Percentiles rank a stretch among this genome's conserved stretches.
These are phyloP conservation scores for Clavispora vitiphila DNA, from an alignment of 805 yeast genomes.

Conservation along the genomic window DNA sequence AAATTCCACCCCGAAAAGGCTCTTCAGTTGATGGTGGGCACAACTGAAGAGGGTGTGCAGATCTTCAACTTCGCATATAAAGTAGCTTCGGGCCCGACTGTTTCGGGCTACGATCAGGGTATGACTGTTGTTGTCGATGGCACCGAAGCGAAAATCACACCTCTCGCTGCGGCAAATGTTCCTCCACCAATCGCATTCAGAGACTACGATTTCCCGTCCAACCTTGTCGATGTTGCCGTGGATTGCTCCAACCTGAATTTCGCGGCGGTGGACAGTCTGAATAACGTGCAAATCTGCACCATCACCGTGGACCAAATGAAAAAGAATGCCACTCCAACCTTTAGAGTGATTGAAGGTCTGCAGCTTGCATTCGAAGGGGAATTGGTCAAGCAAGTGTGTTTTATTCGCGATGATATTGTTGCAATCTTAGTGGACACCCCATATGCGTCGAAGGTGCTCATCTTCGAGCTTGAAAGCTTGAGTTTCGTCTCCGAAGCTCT, in stretches of 20 bases:
- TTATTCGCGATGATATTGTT: conserved; percentile 45
- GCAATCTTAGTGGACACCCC: conserved; percentile 59
- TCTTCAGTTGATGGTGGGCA: conserved; percentile 63
- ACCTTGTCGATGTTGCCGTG: conserved; percentile 62
- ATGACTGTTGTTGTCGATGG: conserved; percentile 83
- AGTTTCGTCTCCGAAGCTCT: neutral
- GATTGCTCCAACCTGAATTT: conserved; percentile 52
- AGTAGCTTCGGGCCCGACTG: conserved; percentile 63
- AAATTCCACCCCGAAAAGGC: conserved; percentile 92
- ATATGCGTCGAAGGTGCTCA: conserved; percentile 44
- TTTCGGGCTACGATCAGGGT: conserved; percentile 68
- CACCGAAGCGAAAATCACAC: conserved; percentile 62
- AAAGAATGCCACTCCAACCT: conserved; percentile 44
- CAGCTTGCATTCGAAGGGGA: conserved; percentile 36
- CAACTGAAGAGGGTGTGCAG: conserved; percentile 42
- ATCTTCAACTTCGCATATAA: conserved; percentile 65
- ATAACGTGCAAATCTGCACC: conserved; percentile 23
- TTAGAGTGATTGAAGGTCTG: conserved; percentile 23
- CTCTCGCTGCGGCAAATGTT: conserved; percentile 75
- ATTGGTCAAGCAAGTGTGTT: conserved; percentile 58
- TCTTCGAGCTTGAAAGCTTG: conserved; percentile 37
- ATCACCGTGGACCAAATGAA: conserved; percentile 48
- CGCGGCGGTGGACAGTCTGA: conserved; percentile 52
- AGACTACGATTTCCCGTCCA: conserved; percentile 48
- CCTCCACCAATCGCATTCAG: conserved; percentile 92